Conservation (phyloP, 2,329 filamentous ascomycete genomes). For the Hypoxylon sp. region DNA sequence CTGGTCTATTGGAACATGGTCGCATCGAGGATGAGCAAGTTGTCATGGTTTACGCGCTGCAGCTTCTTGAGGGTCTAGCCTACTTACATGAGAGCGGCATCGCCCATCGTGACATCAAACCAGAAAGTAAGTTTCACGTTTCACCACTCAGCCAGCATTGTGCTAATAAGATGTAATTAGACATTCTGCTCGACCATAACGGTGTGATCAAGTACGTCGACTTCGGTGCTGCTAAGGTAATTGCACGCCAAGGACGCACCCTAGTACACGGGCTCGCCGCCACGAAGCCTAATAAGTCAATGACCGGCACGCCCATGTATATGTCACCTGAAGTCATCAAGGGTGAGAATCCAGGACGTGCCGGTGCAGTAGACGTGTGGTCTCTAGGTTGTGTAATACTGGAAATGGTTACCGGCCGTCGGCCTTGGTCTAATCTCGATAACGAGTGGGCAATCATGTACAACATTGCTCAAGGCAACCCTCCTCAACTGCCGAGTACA, state of each 20-base stretch:
- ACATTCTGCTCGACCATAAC: constrained; percentile 96
- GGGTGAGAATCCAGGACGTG: constrained; percentile 83
- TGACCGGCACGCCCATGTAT: constrained; percentile 99
- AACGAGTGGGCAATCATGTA: constrained; percentile 99
- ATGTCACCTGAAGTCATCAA: constrained; percentile 99
- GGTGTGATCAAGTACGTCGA: constrained; percentile 99
- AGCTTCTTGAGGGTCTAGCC: constrained; percentile 92
- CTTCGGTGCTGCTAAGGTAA: constrained; percentile 97
- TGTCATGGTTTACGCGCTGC: constrained; percentile 95
- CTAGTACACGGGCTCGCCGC: constrained; percentile 76
- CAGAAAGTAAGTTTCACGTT: constrained; percentile 79
- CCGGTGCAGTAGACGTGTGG: constrained; percentile 95
- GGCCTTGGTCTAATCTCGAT: constrained; percentile 95
- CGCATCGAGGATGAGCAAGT: constrained; percentile 98
- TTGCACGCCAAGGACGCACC: constrained; percentile 92
- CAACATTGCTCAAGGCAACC: constrained; percentile 97
- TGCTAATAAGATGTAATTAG: constrained; percentile 61
- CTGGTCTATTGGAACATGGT: constrained; percentile 90
- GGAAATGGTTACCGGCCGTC: constrained; percentile 95
- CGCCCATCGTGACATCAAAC: constrained; percentile 97
- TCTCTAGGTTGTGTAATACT: constrained; percentile 96
- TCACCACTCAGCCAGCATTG: constrained; percentile 30
- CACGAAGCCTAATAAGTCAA: constrained; percentile 82
- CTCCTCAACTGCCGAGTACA: constrained; percentile 82
- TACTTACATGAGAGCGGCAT: constrained; percentile 95